phyloP scores from a whole-genome alignment of 495 filamentous ascomycete genomes.

The Talaromyces thailandensis region DNA sequence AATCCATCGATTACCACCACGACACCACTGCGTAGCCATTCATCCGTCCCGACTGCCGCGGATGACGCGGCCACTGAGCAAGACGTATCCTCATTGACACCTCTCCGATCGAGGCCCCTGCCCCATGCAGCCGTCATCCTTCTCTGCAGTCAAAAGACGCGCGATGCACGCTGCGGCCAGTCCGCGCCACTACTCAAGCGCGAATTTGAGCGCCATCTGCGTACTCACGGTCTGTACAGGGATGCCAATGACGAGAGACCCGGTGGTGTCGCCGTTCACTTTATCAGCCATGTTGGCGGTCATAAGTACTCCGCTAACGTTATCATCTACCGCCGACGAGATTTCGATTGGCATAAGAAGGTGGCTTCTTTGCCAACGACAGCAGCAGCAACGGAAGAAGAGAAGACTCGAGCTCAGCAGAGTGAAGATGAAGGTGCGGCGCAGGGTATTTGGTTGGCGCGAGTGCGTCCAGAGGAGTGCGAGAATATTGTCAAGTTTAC shows the following conservation, averaged over 20 bases:
- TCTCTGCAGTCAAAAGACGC: constrained; percentile 85
- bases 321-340: constrained; percentile 70
- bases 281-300: constrained; percentile 89
- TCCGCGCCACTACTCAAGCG: constrained; percentile 76
- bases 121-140: constrained; percentile 83
- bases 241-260: constrained; percentile 80
- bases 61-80: constrained; percentile 12
- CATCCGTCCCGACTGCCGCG: not conserved
- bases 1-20: constrained; percentile 66
- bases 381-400: constrained; percentile 12
- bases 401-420: constrained; percentile 11
- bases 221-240: constrained; percentile 72
- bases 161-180: constrained; percentile 91
- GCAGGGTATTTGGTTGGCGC: constrained; percentile 91
- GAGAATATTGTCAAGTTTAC: constrained; percentile 89
- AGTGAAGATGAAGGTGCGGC: constrained; percentile 49
- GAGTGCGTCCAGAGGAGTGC: constrained; percentile 83
- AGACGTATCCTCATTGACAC: constrained; percentile 28
- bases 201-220: constrained; percentile 86
- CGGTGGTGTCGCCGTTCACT: constrained; percentile 89
- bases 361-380: constrained; percentile 9
- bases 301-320: constrained; percentile 90
- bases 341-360: constrained; percentile 43
- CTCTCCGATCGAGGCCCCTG: constrained; percentile 58
- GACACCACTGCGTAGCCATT: constrained; percentile 47